Conservation (phyloP, 2,329 filamentous ascomycete species). For the Eutypa lata region DNA sequence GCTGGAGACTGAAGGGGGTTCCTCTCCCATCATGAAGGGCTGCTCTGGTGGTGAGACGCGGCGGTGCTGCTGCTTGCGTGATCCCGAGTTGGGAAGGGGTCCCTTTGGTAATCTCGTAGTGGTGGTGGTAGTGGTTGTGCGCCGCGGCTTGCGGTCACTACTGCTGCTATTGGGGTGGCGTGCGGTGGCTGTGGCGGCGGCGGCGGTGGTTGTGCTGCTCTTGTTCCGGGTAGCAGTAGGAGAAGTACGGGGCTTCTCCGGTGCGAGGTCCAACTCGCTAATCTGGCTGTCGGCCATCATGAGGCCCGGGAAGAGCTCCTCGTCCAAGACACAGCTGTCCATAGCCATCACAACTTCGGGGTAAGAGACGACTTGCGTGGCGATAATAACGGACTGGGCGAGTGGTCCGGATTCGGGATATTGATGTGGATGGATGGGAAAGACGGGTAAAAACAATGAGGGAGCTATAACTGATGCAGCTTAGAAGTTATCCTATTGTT, state of each 20-base stretch:
- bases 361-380: not conserved
- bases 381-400: not conserved
- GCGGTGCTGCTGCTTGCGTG: not conserved
- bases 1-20: not conserved
- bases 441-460: no score
- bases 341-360: not conserved
- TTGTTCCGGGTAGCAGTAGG: not conserved
- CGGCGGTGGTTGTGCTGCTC: not conserved
- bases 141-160: no score
- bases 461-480: no score
- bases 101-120: no score
- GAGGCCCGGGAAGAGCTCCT: not conserved
- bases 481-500: no score
- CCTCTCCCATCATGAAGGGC: no score
- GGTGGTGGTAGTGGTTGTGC: no score
- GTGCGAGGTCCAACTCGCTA: conserved; percentile 7
- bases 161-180: no score
- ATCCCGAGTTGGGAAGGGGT: no score
- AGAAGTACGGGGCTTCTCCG: not conserved
- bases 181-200: not conserved
- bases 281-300: conserved; percentile 5
- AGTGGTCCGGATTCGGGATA: no score
- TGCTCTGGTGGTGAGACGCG: no score
- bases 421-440: no score
- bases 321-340: not conserved